Base-by-base conservation (phyloP, 2,329 filamentous ascomycete species). In the Pezicula radicicola region DNA sequence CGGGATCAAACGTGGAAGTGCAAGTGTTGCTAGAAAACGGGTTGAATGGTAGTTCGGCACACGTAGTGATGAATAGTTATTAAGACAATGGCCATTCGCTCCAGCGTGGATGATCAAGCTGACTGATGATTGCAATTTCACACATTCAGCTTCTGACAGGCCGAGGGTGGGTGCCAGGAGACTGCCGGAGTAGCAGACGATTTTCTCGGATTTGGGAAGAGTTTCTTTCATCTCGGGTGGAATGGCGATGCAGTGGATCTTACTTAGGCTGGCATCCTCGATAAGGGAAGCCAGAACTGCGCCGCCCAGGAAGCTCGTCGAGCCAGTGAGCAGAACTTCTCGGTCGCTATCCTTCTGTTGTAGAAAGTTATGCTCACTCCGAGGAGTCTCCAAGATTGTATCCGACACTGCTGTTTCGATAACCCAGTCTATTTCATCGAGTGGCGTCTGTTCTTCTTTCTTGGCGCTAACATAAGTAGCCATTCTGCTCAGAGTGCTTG, bases 91-190 rank as follows among this genome's bases (percentile, higher is more conserved):
- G 13, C 65, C 63, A 18, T 71, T 68, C n/a, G 75, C 75, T 7
- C 73, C 79, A 48, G 67, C 71, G 62, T 81, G 85, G 25, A 88
- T 75, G 46, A 86, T 75, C 4, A 75, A 59, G 55, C 77, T 69
- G 1, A 64, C 68, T 3, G 58, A 43, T 3, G 44, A 25, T n/a
- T 62, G 61, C 2, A 80, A 56, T 1, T 25, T 25, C 3, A 46
- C 15, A 12, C 65, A 57, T 18, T 70, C 61, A 1, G 33, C 21
- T 19, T 68, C 52, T 1, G 58, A 58, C 16, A 78, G 66, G 0
- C 76, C 75, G 3, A 79, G 66, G 4, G 37, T 55, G 0, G 67
- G 63, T 2, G 45, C 41, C 0, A 54, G 52, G 0, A 78, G 66
- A 54, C 74, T 67, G 8, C 76, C 76, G 0, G 48, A 18, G 54